Evolutionary conservation across 2,329 filamentous ascomycete species (phyloP), one percentile per base, ranked within the genome.

Genomic region (Thelonectria discophora): DNA sequence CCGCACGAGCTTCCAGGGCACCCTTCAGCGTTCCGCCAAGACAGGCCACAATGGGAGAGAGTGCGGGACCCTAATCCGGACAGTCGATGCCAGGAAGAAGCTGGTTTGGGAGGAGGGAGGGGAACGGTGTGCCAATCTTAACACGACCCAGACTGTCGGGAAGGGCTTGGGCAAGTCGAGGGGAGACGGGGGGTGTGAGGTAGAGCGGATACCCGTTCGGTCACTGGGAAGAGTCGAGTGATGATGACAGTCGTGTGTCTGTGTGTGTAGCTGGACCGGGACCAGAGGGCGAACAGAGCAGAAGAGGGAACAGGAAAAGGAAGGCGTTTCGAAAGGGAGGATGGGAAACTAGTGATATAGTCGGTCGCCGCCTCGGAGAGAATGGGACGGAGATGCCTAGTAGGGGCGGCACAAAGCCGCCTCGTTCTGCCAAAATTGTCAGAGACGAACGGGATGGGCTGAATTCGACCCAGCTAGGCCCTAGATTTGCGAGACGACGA

Each of bases 141-240:
- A 72, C 69, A 69, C 65, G 69, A 72, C 64, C 69, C 69, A 72
- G 61, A 58, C 69, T 72, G 69, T 72, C 69, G 69, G 69, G 65
- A 70, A 70, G 65, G 27, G 60, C 48, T 67, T 66, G 65, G 64
- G 64, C 55, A 61, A 60, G 69, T 63, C 58, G 39, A 37, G 45
- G 45, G 57, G 54, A 52, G 47, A 60, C 60, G 62, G 65, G 62
- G 55, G 59, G 56, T 43, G 43, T 30, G 52, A 56, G 63, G 59
- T 51, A 64, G 61, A 62, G 61, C 37, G 52, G 50, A 43, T 46
- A 56, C 55, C 53, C 43, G 40, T 60, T 55, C 46, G 53, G 49
- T 24, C 59, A 59, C 45, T 58, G 61, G 66, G 48, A 50, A 52
- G 52, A 57, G 66, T 69, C 62, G 59, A 60, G 61, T 58, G 58